Evolutionary conservation across 768 basidiomycete genomes (phyloP).

Genomic region (Hemileccinum rubropunctum): DNA sequence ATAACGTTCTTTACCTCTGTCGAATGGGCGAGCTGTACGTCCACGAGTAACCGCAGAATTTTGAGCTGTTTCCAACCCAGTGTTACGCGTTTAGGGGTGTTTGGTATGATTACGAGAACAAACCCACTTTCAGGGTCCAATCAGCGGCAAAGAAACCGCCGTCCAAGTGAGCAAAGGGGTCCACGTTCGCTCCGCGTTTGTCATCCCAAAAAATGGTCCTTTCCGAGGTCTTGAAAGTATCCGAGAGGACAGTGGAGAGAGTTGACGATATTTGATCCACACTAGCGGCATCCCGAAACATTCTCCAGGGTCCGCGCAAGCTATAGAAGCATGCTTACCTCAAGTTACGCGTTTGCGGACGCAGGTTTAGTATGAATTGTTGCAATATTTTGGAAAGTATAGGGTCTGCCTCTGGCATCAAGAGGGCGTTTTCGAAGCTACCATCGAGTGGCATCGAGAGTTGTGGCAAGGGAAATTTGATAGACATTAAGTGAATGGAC

Average conservation of each 20-base stretch:
- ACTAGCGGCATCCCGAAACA: conserved; percentile 44
- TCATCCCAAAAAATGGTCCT: conserved; percentile 83
- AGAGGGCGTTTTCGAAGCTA: conserved; percentile 78
- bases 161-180: conserved; percentile 65
- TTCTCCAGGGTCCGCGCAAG: conserved; percentile 22
- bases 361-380: conserved; percentile 78
- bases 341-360: conserved; percentile 87
- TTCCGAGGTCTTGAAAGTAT: conserved; percentile 71
- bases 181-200: conserved; percentile 58
- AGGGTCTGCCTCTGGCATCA: conserved; percentile 67
- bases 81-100: conserved; percentile 30
- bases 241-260: conserved; percentile 62
- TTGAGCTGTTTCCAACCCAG: conserved; percentile 53
- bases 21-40: conserved; percentile 74
- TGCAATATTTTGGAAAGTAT: conserved; percentile 71
- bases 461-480: conserved; percentile 22
- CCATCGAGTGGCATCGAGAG: conserved; percentile 31
- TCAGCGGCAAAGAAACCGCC: conserved; percentile 78
- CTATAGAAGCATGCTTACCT: conserved; percentile 52
- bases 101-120: conserved; percentile 22
- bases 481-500: conserved; percentile 18
- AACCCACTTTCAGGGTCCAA: conserved; percentile 79
- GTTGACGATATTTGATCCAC: conserved; percentile 81
- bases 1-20: conserved; percentile 66
- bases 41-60: conserved; percentile 80